Percentiles rank a stretch among this genome's conserved stretches.
These are phyloP conservation scores for Plasmodium gallinaceum DNA, from an alignment of 169 alveolate genomes.

Conservation along the genomic window DNA sequence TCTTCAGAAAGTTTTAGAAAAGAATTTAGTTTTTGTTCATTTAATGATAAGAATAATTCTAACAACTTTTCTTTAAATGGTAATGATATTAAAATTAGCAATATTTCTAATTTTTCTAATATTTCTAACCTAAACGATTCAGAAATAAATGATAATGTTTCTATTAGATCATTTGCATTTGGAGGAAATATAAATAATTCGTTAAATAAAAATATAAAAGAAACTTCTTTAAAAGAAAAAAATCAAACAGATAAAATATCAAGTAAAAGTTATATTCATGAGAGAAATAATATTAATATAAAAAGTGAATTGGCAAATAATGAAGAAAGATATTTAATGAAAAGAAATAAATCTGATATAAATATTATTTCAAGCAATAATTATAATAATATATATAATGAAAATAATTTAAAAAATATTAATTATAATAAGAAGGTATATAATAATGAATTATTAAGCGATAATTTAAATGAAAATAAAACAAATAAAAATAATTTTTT, in stretches of 20 bases:
- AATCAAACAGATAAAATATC: no score
- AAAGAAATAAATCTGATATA: no score
- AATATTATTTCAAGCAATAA: no score
- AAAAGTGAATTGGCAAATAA: no score
- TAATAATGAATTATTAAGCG: no score
- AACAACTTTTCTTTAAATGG: slow-evolving; percentile 3
- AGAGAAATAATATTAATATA: no score
- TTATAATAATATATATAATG: no score
- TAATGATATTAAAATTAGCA: slow-evolving; percentile 15
- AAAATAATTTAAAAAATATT: no score
- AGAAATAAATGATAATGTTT: slow-evolving; percentile 3
- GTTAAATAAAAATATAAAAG: no score
- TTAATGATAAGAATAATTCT: slow-evolving; percentile 22
- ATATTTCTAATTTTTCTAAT: slow-evolving; percentile 2
- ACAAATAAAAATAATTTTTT: neutral
- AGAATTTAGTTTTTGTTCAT: slow-evolving; percentile 45
- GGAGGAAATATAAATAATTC: neutral
- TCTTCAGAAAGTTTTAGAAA: slow-evolving; percentile 29
- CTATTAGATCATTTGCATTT: slow-evolving; percentile 24
- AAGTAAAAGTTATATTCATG: no score
- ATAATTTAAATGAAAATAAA: neutral
- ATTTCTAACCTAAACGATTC: slow-evolving; percentile 22
- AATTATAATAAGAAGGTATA: no score
- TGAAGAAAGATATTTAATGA: neutral
- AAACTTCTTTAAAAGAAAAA: no score